phyloP scores from a whole-genome alignment of 345 rosid species.

The Isatis tinctoria region DNA sequence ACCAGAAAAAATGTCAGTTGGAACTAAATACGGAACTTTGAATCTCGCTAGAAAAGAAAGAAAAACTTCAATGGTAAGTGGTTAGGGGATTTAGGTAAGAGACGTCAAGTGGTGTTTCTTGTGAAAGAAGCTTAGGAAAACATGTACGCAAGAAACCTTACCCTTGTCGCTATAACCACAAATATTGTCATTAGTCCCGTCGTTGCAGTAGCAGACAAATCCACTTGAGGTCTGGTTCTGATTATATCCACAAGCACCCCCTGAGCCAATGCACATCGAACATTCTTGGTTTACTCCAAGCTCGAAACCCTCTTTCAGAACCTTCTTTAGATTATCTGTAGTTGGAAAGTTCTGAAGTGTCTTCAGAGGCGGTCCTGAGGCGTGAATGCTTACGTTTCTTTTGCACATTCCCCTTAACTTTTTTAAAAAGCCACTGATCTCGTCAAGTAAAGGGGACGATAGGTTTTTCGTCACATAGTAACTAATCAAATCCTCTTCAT shows the following conservation, averaged over 20 bases:
- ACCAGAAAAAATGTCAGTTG: background rate
- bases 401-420: background rate
- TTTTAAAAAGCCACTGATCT: background rate
- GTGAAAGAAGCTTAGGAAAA: too few species aligned
- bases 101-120: too few species aligned
- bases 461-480: constrained; percentile 2
- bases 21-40: background rate
- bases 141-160: too few species aligned
- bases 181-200: background rate
- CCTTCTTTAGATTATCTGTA: background rate
- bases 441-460: background rate
- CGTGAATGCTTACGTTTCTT: constrained; percentile 11
- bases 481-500: background rate
- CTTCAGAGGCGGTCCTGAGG: background rate
- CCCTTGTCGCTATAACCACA: background rate
- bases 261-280: background rate
- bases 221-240: background rate
- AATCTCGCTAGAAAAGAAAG: background rate
- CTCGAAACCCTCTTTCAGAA: constrained; percentile 29
- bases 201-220: constrained; percentile 26
- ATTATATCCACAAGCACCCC: constrained; percentile 40
- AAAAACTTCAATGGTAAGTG: background rate
- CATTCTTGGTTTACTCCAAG: constrained; percentile 10
- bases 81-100: background rate
- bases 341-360: accelerated